A percentile compares a stretch with the other conserved stretches of the same genome.
Evolutionary conservation across 1,139 yeast species (phyloP).

Genomic region (Protomyces lactucae-debilis): DNA sequence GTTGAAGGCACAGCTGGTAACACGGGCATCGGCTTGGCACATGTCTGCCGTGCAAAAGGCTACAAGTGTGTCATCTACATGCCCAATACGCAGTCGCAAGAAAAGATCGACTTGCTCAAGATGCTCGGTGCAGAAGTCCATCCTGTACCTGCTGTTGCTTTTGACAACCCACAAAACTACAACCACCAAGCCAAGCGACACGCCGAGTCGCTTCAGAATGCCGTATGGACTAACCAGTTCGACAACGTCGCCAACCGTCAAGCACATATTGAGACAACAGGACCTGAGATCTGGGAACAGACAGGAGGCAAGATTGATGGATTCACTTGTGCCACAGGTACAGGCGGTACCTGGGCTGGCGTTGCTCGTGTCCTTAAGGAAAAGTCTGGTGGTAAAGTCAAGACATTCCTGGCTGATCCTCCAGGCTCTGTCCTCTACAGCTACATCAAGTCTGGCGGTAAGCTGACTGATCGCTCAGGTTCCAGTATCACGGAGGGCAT

Average conservation of each 20-base stretch:
- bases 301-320: conserved; percentile 74
- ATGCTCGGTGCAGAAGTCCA: conserved; percentile 77
- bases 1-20: conserved; percentile 74
- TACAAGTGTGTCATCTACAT: conserved; percentile 79
- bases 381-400: conserved; percentile 53
- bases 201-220: conserved; percentile 67
- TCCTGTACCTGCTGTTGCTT: conserved; percentile 88
- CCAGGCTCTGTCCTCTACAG: conserved; percentile 86
- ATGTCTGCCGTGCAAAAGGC: conserved; percentile 76
- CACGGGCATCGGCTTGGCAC: conserved; percentile 88
- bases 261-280: conserved; percentile 86
- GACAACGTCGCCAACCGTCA: conserved; percentile 82
- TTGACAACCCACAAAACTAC: conserved; percentile 63
- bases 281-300: conserved; percentile 92
- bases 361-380: conserved; percentile 68
- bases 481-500: conserved; percentile 90
- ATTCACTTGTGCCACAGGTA: conserved; percentile 84
- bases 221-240: conserved; percentile 89
- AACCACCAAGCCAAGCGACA: conserved; percentile 64
- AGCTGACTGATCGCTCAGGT: conserved; percentile 61
- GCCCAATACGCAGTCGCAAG: conserved; percentile 78
- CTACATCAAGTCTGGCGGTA: conserved; percentile 63
- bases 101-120: conserved; percentile 66
- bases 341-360: conserved; percentile 90
- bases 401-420: conserved; percentile 78